Evolutionary conservation across 2,329 filamentous ascomycete species (phyloP), one percentile per base, ranked within the genome.

Genomic region (Trichoderma citrinoviride): DNA sequence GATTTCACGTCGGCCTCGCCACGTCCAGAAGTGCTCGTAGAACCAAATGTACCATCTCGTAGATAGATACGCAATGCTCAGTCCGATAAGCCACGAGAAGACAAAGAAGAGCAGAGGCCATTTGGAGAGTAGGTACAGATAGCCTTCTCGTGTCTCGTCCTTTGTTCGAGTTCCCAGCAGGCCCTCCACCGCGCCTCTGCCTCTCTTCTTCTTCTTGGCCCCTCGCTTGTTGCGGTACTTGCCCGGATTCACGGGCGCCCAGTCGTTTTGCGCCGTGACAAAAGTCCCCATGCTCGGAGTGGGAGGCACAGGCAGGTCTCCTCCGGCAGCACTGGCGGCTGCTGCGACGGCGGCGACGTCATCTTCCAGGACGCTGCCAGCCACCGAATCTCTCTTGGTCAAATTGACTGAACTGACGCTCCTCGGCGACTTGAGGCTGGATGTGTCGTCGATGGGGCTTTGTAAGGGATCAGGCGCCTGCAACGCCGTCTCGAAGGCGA

Each of bases 131-230:
- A 86, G 87, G 76, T 99, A 99, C 12, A 97, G 83, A 74, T 95
- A 92, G 21, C 95, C 95, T 79, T 99, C 95, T 69, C 95, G 84
- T 2, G 94, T 98, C 81, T 99, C 95, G 75, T 99, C 95, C 72
- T 88, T 91, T 68, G 86, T 90, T 65, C 90, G 82, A 21, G 83
- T 83, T 33, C 85, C 83, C 7, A 83, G 70, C 2, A 81, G 71
- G 1, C 76, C 76, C 49, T 79, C 73, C 6, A 75, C 76, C 0
- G 74, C 73, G 33, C 80, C 82, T 65, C 72, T 72, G 41, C 71
- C 75, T 43, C 79, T 73, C 65, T 72, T 78, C 70, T 73, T 75
- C 67, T 73, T 77, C 65, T 71, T 67, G 79, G 67, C 78, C 72
- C 71, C 75, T 73, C 76, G 73, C 72, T 77, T 81, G 58, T 67